Conservation (phyloP, 768 basidiomycete genomes). For the Boletellus ananiceps region DNA sequence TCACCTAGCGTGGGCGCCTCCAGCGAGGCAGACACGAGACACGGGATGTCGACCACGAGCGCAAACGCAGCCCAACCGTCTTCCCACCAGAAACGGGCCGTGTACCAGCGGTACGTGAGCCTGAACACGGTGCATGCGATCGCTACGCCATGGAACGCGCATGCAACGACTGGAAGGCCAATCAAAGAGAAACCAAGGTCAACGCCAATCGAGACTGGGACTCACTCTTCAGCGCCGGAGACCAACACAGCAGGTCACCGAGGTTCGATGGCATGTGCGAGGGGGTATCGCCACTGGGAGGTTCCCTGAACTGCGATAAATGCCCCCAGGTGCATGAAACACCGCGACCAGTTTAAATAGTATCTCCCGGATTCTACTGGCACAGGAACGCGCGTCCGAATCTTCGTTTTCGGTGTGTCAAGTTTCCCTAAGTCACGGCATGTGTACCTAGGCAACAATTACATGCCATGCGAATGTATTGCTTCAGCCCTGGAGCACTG, state of each 20-base stretch:
- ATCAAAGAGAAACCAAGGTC: not conserved
- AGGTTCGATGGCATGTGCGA: not conserved
- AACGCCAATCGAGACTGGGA: not conserved
- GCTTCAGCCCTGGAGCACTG: no score
- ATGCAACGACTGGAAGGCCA: slow-evolving; percentile 12
- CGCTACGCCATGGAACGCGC: slow-evolving; percentile 17
- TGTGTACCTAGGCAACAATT: no score
- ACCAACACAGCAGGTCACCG: slow-evolving; percentile 7
- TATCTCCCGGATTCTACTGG: no score
- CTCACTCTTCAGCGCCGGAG: slow-evolving; percentile 12
- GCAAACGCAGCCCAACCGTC: slow-evolving; percentile 24
- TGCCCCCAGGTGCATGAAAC: no score
- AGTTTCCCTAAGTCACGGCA: no score
- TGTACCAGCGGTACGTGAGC: slow-evolving; percentile 18
- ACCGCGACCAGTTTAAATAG: no score
- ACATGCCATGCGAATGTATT: no score
- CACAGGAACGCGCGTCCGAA: no score
- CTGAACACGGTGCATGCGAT: slow-evolving; percentile 24
- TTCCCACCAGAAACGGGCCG: slow-evolving; percentile 28
- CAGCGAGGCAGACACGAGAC: slow-evolving; percentile 11
- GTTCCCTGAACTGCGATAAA: no score
- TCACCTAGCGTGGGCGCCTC: slow-evolving; percentile 1
- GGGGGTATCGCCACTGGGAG: not conserved
- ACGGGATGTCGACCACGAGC: slow-evolving; percentile 13
- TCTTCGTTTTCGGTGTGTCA: no score